Conservation (phyloP, 352 stramenopile species). For the Phytophthora syringae region DNA sequence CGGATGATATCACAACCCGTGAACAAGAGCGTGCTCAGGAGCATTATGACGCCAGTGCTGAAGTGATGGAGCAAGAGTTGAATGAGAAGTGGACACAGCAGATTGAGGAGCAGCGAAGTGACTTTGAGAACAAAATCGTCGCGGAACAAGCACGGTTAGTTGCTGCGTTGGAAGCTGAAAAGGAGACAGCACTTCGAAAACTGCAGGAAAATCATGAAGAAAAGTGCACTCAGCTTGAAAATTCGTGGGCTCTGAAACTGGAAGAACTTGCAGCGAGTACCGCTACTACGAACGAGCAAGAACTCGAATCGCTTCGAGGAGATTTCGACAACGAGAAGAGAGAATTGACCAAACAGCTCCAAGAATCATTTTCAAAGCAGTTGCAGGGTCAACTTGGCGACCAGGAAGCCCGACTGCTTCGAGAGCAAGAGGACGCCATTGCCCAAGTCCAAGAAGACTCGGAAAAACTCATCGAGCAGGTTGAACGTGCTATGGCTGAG, state of each 20-base stretch:
- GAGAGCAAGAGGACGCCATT: slow-evolving; percentile 79
- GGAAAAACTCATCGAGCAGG: slow-evolving; percentile 78
- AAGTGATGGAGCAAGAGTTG: slow-evolving; percentile 37
- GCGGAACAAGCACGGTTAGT: slow-evolving; percentile 17
- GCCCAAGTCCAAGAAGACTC: slow-evolving; percentile 82
- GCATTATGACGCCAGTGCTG: slow-evolving; percentile 16
- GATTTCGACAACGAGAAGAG: slow-evolving; percentile 26
- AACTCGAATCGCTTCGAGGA: slow-evolving; percentile 25
- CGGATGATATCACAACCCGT: slow-evolving; percentile 30
- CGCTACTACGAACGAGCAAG: slow-evolving; percentile 6
- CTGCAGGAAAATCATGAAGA: slow-evolving; percentile 23
- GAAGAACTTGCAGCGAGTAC: slow-evolving; percentile 1
- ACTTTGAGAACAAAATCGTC: slow-evolving; percentile 13
- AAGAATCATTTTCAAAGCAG: slow-evolving; percentile 37
- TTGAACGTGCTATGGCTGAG: slow-evolving; percentile 73
- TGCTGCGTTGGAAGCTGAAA: slow-evolving; percentile 9
- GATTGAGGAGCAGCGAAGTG: slow-evolving; percentile 19
- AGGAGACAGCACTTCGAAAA: slow-evolving; percentile 18
- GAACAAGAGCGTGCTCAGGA: slow-evolving; percentile 36
- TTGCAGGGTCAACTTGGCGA: slow-evolving; percentile 47
- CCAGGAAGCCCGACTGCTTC: slow-evolving; percentile 49
- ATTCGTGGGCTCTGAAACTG: slow-evolving; percentile 34
- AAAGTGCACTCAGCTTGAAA: slow-evolving; percentile 26
- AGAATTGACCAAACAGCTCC: slow-evolving; percentile 30
- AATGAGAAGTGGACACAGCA: slow-evolving; percentile 14